Conservation (phyloP, 768 basidiomycete genomes). For the Pholiota molesta region DNA sequence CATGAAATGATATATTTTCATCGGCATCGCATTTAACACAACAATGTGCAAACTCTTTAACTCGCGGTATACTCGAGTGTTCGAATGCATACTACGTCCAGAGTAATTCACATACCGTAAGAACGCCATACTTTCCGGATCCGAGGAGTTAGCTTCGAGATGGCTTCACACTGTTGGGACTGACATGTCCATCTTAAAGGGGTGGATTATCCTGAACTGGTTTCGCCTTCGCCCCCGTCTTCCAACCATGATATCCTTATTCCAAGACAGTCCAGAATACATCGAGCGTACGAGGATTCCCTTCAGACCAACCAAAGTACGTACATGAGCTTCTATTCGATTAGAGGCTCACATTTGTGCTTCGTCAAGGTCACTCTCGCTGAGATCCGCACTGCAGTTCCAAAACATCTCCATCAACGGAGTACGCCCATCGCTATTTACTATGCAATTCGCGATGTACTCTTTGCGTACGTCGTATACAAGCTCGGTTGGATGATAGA, state of each 20-base stretch:
- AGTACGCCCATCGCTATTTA: slow-evolving; percentile 13
- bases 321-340: background rate
- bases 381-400: slow-evolving; percentile 52
- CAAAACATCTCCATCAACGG: slow-evolving; percentile 46
- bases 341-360: too few relatives aligned
- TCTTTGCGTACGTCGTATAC: slow-evolving; percentile 11
- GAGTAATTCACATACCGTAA: too few relatives aligned
- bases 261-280: background rate
- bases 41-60: too few relatives aligned
- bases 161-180: background rate
- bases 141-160: background rate
- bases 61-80: too few relatives aligned
- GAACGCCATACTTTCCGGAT: background rate
- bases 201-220: background rate
- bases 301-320: background rate
- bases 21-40: too few relatives aligned
- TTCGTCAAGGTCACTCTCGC: slow-evolving; percentile 37
- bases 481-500: slow-evolving; percentile 21
- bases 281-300: background rate
- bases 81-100: too few relatives aligned
- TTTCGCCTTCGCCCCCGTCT: background rate
- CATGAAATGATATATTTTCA: too few relatives aligned
- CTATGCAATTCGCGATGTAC: background rate
- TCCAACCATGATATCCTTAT: background rate
- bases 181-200: background rate